These are phyloP conservation scores for Steccherinum ochraceum DNA, from an alignment of 768 basidiomycete species.

Conservation along the genomic window DNA sequence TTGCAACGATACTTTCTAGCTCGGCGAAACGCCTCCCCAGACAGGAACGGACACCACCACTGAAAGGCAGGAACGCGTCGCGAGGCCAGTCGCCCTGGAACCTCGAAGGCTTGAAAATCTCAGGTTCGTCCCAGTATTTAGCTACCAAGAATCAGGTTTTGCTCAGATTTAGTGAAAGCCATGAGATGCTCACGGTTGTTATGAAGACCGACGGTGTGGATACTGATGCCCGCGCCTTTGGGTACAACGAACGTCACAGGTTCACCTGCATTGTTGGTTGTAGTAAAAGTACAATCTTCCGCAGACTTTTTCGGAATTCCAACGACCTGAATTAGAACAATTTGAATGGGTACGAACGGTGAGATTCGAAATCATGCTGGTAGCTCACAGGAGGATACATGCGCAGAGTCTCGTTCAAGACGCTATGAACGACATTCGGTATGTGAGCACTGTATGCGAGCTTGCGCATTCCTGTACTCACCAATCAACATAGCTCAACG, in stretches of 20 bases:
- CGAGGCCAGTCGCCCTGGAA: constrained; percentile 43
- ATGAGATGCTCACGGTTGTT: constrained; percentile 29
- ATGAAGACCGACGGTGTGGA: constrained; percentile 25
- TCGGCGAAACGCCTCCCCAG: constrained; percentile 30
- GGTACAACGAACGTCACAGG: constrained; percentile 20
- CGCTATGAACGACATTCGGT: constrained; percentile 19
- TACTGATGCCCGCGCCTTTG: constrained; percentile 18
- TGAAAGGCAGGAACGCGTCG: constrained; percentile 52
- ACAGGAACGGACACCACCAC: constrained; percentile 39
- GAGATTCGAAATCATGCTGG: too few relatives aligned
- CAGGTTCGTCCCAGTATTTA: constrained; percentile 33
- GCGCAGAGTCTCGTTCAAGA: constrained; percentile 28
- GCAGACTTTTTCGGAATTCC: constrained; percentile 22
- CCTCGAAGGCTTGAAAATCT: constrained; percentile 32
- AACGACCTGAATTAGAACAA: too few relatives aligned
- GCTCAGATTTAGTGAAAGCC: too few relatives aligned
- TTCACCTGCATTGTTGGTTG: constrained; percentile 21
- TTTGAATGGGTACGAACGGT: too few relatives aligned
- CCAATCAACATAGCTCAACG: constrained; percentile 18
- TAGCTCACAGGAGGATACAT: constrained; percentile 26
- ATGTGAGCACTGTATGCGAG: too few relatives aligned
- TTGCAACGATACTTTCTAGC: constrained; percentile 41
- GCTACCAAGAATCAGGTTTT: constrained; percentile 25
- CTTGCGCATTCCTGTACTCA: too few relatives aligned
- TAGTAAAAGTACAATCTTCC: constrained; percentile 22